Evolutionary conservation across 164 flowering plant genomes (phyloP).

Genomic region (Euptelea pleiosperma): DNA sequence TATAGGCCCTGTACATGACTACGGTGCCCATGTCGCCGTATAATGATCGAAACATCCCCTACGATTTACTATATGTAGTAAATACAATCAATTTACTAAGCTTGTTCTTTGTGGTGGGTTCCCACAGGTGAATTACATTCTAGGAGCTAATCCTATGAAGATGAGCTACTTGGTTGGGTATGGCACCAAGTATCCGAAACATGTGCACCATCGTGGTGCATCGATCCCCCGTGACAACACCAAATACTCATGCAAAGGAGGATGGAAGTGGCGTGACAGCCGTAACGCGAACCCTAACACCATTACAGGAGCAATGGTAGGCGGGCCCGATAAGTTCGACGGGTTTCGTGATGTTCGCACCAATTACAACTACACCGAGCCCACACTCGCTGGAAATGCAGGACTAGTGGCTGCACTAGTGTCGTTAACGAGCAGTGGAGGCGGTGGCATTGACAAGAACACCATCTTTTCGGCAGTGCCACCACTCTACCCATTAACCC

Average conservation of each 20-base stretch:
- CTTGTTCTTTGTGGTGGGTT: no score
- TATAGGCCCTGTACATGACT: no score
- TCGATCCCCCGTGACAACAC: constrained; percentile 53
- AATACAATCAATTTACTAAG: no score
- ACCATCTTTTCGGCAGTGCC: constrained; percentile 64
- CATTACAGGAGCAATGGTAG: constrained; percentile 89
- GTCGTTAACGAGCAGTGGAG: constrained; percentile 48
- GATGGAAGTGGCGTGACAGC: constrained; percentile 57
- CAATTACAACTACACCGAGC: constrained; percentile 59
- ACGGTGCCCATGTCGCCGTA: no score
- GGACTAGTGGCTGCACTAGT: constrained; percentile 84
- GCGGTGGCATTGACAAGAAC: constrained; percentile 35
- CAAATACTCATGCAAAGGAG: constrained; percentile 59
- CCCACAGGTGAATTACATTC: constrained; percentile 59
- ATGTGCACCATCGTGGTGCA: constrained; percentile 81
- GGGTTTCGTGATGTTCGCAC: constrained; percentile 49
- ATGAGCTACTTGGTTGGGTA: constrained; percentile 84
- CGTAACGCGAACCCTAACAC: constrained; percentile 55
- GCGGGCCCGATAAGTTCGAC: constrained; percentile 74
- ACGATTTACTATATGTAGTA: no score
- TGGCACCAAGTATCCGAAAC: constrained; percentile 61
- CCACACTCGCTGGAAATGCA: constrained; percentile 84
- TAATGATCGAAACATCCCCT: no score
- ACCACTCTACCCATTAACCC: constrained; percentile 44
- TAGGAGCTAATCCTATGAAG: constrained; percentile 71